phyloP scores from a whole-genome alignment of 2,329 filamentous ascomycete species.

The Seiridium unicorne region DNA sequence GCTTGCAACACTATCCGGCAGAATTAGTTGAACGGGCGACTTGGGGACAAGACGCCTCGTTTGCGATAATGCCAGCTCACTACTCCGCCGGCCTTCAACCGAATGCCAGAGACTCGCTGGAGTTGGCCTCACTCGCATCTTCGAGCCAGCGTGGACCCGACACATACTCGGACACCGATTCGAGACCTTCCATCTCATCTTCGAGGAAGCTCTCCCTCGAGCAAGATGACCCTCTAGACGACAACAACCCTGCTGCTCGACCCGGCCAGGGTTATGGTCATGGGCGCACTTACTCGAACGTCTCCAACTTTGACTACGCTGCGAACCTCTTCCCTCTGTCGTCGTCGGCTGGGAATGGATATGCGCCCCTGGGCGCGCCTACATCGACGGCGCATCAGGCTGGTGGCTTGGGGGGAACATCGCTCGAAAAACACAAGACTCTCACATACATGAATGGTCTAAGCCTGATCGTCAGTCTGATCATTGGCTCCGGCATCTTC shows the following conservation, averaged over 20 bases:
- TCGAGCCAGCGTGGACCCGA: slow-evolving; percentile 63
- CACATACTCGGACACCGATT: slow-evolving; percentile 65
- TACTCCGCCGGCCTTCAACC: slow-evolving; percentile 43
- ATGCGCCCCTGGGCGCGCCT: slow-evolving; percentile 82
- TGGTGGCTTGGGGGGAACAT: slow-evolving; percentile 67
- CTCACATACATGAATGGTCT: slow-evolving; percentile 92
- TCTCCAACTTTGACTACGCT: slow-evolving; percentile 94
- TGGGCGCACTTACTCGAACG: slow-evolving; percentile 79
- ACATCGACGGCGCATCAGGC: slow-evolving; percentile 50
- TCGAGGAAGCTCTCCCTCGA: slow-evolving; percentile 88
- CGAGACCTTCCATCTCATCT: slow-evolving; percentile 85
- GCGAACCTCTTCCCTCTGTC: slow-evolving; percentile 89
- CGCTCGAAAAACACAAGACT: slow-evolving; percentile 91
- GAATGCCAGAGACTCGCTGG: slow-evolving; percentile 81
- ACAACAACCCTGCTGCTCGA: slow-evolving; percentile 50
- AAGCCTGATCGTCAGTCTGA: slow-evolving; percentile 85
- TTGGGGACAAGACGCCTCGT: not conserved
- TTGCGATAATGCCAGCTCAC: slow-evolving; percentile 33
- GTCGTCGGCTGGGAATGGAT: slow-evolving; percentile 69
- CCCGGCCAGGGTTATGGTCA: slow-evolving; percentile 43
- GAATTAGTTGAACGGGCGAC: not conserved
- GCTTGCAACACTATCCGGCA: not conserved
- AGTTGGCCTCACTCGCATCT: slow-evolving; percentile 91
- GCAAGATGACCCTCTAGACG: slow-evolving; percentile 76
- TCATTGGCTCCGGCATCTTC: slow-evolving; percentile 96